Base-by-base conservation (phyloP, 495 filamentous ascomycete species). In the Tricharina praecox region DNA sequence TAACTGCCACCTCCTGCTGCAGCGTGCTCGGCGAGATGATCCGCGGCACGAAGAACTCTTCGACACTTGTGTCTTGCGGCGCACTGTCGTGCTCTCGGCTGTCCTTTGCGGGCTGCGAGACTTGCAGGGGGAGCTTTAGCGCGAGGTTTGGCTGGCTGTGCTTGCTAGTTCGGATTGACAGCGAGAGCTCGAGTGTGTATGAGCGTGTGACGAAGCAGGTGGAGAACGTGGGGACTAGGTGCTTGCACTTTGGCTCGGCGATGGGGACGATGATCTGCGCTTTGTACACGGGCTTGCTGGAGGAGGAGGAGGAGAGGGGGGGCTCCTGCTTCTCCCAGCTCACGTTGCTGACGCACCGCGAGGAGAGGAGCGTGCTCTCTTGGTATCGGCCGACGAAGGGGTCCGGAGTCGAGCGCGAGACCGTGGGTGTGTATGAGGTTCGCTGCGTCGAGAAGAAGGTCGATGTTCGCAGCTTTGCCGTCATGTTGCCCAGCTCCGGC, bases 201-300 rank as follows among this genome's bases (percentile, higher is more conserved):
- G 78, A 65, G 49, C 90, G 78, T 13, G 80, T 81, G 23, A 81
- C 67, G 54, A 93, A 73, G 64, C 90, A 97, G 45, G 77, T 75
- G 64, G 90, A 78, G 66, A 96, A 97, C 15, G 84, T 86, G 0
- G 90, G 92, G 23, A 90, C 63, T 1, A 75, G 67, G 50, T 78
- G 82, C 53, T 73, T 75, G 16, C 62, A 54, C 8, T 63, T 66
- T 0, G 90, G 85, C 0, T 93, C 67, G 0, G 71, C 67, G 60
- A 97, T 65, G 0, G 90, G 86, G 5, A 94, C 74, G 5, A 80
- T 59, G 7, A 95, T 56, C 3, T 66, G 67, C 0, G 85, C 69
- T 1, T 73, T 81, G 65, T 92, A 34, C 7, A 10, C 13, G 18
- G 54, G 25, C 26, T 42, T 21, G 15, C 33, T 30, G 43, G n/a